These are phyloP conservation scores for Suhomyces bokatorum DNA, from an alignment of 1,139 yeast genomes.

Conservation along the genomic window DNA sequence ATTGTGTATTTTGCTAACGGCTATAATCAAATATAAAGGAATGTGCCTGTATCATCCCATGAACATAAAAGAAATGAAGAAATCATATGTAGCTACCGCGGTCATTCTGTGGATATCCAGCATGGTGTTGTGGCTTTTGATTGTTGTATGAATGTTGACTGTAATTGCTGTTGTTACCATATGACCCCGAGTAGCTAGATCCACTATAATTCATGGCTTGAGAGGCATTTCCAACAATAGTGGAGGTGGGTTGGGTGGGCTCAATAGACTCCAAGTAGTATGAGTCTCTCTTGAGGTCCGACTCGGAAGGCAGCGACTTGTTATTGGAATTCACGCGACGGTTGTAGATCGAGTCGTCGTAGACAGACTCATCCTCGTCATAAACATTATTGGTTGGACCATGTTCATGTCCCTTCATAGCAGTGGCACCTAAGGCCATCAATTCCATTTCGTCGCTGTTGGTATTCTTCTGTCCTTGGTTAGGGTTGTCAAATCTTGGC, in stretches of 20 bases:
- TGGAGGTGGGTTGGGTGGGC: constrained; percentile 47
- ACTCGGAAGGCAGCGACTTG: constrained; percentile 12
- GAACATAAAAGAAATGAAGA: constrained; percentile 6
- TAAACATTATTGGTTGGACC: constrained; percentile 28
- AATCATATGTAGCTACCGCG: constrained; percentile 12
- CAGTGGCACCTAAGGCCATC: constrained; percentile 86
- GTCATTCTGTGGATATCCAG: constrained; percentile 5
- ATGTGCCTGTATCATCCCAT: not conserved
- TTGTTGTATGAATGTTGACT: constrained; percentile 1
- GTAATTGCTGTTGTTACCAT: constrained; percentile 9
- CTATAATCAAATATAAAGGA: not conserved
- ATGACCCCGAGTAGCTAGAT: constrained; percentile 14
- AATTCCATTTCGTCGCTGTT: constrained; percentile 69
- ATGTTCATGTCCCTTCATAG: constrained; percentile 74
- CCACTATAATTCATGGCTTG: constrained; percentile 31
- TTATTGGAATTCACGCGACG: constrained; percentile 10
- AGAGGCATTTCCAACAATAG: constrained; percentile 45
- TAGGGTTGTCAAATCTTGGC: constrained; percentile 59
- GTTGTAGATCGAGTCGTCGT: constrained; percentile 29
- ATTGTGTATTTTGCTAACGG: not conserved
- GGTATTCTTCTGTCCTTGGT: constrained; percentile 29
- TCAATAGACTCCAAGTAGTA: constrained; percentile 34
- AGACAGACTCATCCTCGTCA: constrained; percentile 36
- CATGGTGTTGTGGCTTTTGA: not conserved
- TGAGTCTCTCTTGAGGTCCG: constrained; percentile 32